Conservation (phyloP, 2,329 filamentous ascomycete species). For the Hymenoscyphus infarciens region DNA sequence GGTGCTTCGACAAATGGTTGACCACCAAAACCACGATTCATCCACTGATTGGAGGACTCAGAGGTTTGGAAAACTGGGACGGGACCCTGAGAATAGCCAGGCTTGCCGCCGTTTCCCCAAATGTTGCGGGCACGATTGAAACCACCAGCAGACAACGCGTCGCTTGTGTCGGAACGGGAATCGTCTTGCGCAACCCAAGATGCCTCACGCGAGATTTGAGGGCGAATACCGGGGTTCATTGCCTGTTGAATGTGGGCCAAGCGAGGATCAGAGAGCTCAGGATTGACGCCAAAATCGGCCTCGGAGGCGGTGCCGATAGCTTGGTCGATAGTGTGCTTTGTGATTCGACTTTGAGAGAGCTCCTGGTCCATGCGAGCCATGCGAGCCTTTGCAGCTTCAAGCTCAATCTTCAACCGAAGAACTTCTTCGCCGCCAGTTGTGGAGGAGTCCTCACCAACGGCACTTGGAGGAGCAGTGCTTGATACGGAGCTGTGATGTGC, state of each 20-base stretch:
- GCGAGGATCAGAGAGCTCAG: constrained; percentile 26
- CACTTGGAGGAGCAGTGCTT: constrained; percentile 51
- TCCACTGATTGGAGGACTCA: constrained; percentile 45
- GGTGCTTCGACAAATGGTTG: constrained; percentile 33
- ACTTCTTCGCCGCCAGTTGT: constrained; percentile 52
- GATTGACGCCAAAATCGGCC: constrained; percentile 37
- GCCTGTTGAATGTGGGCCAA: constrained; percentile 25
- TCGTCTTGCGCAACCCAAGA: constrained; percentile 54
- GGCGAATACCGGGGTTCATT: constrained; percentile 36
- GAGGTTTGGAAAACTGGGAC: constrained; percentile 28
- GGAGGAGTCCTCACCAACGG: constrained; percentile 39
- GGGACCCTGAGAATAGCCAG: constrained; percentile 34
- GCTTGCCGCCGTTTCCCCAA: constrained; percentile 48
- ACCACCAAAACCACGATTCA: constrained; percentile 36
- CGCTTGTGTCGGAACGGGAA: constrained; percentile 53
- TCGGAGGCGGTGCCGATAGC: constrained; percentile 48
- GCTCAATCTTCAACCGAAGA: constrained; percentile 64
- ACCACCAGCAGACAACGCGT: constrained; percentile 48
- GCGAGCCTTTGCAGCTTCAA: constrained; percentile 66
- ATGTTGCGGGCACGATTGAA: constrained; percentile 54
- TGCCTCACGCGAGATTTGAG: constrained; percentile 40
- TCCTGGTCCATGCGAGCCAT: constrained; percentile 71
- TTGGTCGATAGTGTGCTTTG: constrained; percentile 56
- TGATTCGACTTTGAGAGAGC: constrained; percentile 60
- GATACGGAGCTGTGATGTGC: constrained; percentile 43